Conservation (phyloP, 306 rosid species). For the Heteromeles arbutifolia region DNA sequence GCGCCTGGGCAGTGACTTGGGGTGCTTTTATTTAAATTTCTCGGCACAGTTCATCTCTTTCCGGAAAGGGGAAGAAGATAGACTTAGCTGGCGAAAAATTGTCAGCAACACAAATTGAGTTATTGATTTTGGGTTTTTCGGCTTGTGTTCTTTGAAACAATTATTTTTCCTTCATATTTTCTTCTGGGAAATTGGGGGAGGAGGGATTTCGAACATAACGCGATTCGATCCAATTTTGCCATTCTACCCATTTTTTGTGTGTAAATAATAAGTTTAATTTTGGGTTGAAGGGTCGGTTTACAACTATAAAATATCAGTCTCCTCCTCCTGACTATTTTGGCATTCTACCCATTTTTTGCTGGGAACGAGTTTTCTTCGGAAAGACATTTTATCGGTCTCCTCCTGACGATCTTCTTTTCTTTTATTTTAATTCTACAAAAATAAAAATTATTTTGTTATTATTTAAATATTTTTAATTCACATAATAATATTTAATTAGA, state of each 20-base stretch:
- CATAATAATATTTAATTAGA: too few species aligned
- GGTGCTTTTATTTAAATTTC: slow-evolving; percentile 7
- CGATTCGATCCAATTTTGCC: slow-evolving; percentile 28
- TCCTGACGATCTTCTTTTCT: too few species aligned
- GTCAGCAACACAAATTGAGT: slow-evolving; percentile 7
- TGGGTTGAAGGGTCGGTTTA: slow-evolving; percentile 16
- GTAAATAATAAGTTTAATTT: slow-evolving; percentile 25
- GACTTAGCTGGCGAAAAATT: slow-evolving; percentile 17
- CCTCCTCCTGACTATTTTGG: slow-evolving; percentile 12
- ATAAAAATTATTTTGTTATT: too few species aligned
- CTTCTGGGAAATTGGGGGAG: slow-evolving; percentile 10
- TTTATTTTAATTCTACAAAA: too few species aligned
- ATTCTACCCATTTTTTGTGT: too few species aligned
- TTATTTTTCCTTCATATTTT: slow-evolving; percentile 22
- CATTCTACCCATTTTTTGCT: slow-evolving; percentile 22
- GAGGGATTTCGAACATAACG: background rate
- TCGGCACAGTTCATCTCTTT: background rate
- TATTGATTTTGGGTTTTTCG: slow-evolving; percentile 21
- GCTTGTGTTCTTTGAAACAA: slow-evolving; percentile 25
- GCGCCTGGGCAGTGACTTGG: background rate
- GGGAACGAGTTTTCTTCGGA: too few species aligned
- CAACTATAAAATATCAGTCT: slow-evolving; percentile 34
- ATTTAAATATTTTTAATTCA: too few species aligned
- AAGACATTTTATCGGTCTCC: too few species aligned
- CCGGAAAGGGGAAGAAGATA: slow-evolving; percentile 12